Evolutionary conservation across 768 basidiomycete species (phyloP), one percentile per base, ranked within the genome.

Genomic region (Mycena kentingensis): DNA sequence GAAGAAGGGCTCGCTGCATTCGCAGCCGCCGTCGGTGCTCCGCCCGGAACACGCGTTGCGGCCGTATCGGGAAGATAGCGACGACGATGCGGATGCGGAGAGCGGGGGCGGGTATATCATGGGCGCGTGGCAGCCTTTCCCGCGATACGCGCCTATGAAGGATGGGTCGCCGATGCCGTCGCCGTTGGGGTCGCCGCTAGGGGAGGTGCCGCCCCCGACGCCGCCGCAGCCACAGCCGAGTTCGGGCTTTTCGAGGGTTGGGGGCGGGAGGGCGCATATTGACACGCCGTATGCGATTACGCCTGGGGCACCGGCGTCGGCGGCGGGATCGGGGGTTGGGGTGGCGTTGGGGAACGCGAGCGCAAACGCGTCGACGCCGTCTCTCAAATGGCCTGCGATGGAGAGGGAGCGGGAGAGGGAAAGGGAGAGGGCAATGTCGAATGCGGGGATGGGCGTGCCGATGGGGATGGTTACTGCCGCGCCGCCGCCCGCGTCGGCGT

Each of bases 41-140:
- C 82, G 83, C 31, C 91, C 90, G 0, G 90, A 93, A 60, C 88
- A 90, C 41, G 88, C 86, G 4, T 75, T 85, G 55, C 77, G 80
- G 39, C 89, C 87, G 25, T 90, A 90, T 65, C 78, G 77, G 57
- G 88, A 91, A 63, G 87, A 91, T 36, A 87, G 80, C 58, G 90
- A 91, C 54, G 88, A 88, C 60, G 90, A 90, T n/a, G n/a, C n/a
- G n/a, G n/a, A n/a, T n/a, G n/a, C n/a, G n/a, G n/a, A n/a, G n/a
- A n/a, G n/a, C n/a, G n/a, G n/a, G 57, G 77, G 73, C 49, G 88
- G 90, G 12, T 88, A 77, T 58, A 97, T 98, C 64, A 96, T 98
- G 92, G 87, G 86, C 35, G 91, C 95, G n/a, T 96, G 93, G 91
- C 85, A 87, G 58, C 82, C 85, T 25, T 88, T 82, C 73, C 81